A percentile compares a stretch with the other conserved stretches of the same genome.
Evolutionary conservation across 2,329 filamentous ascomycete genomes (phyloP).

Genomic region (Xylariaceae sp.): DNA sequence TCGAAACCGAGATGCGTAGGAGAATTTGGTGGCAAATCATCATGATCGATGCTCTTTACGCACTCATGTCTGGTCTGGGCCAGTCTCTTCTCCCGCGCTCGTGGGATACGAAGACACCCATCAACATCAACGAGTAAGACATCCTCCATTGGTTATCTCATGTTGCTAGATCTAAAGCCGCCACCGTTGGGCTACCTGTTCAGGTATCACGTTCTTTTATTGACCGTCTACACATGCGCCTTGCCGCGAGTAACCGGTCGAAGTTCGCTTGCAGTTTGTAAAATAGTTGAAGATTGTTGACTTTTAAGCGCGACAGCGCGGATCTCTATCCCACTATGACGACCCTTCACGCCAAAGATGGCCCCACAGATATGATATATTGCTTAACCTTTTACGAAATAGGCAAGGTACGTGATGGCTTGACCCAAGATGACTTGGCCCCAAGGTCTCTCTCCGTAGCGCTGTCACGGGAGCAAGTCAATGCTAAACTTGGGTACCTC

Average conservation of each 20-base stretch:
- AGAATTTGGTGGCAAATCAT: constrained; percentile 66
- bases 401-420: constrained; percentile 28
- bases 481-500: background rate
- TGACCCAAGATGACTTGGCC: no score
- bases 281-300: background rate
- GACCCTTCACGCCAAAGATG: constrained; percentile 49
- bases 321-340: constrained; percentile 55
- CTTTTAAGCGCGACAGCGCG: constrained; percentile 21
- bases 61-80: constrained; percentile 56
- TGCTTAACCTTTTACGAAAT: constrained; percentile 51
- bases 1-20: constrained; percentile 66
- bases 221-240: no score
- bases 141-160: background rate
- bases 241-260: no score
- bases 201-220: no score
- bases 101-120: constrained; percentile 56
- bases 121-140: constrained; percentile 52
- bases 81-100: constrained; percentile 49
- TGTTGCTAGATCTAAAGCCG: no score
- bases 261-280: background rate
- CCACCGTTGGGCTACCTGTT: no score
- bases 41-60: constrained; percentile 56
- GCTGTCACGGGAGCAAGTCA: no score
- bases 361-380: constrained; percentile 62
- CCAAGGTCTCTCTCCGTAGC: no score